Base-by-base conservation (phyloP, 164 flowering plant genomes). In the Akebia trifoliata region DNA sequence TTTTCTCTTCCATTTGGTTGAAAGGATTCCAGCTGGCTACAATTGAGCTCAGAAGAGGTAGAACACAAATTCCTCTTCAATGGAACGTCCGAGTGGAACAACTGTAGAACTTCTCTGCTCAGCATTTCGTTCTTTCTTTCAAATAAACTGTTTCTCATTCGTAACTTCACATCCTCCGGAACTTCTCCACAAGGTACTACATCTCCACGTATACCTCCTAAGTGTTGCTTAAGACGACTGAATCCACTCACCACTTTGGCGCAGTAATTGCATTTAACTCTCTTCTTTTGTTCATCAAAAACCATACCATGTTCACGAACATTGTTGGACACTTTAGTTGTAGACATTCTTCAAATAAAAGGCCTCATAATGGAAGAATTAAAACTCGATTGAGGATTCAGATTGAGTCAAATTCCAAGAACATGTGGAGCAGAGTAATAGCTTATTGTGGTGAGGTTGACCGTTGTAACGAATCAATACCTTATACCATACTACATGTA, bases 191-290 rank as follows among this genome's bases (percentile, higher is more conserved):
- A 81, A 9, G 79, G 74, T 3, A n/a, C 15, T 18, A 74, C 81
- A 68, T 78, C 82, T 8, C 77, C 75, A n/a, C 78, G 56, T 7
- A 74, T 47, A 34, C 83, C 74, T 30, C 73, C 87, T 8, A 86
- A 63, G 52, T 83, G 89, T 48, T 52, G 57, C 71, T 73, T 78
- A 1, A 85, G 78, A 29, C 84, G 85, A 38, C 6, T 43, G n/a
- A 62, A 70, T 0, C 81, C 76, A 60, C 67, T 51, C 21, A 83
- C 55, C 14, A 52, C 72, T 57, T 79, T 82, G 29, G 36, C 65
- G 63, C 92, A 82, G 39, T 82, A 76, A 6, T 72, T 77, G 71
- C 87, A 85, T 22, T 42, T 56, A 14, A 79, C 70, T 63, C 64
- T 77, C 38, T 9, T 40, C 50, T 63, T 76, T 15, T 54, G 31